Percentiles rank a stretch among this genome's conserved stretches.
These are phyloP conservation scores for Diaporthe amygdali DNA, from an alignment of 2,329 filamentous ascomycete genomes.

Conservation along the genomic window DNA sequence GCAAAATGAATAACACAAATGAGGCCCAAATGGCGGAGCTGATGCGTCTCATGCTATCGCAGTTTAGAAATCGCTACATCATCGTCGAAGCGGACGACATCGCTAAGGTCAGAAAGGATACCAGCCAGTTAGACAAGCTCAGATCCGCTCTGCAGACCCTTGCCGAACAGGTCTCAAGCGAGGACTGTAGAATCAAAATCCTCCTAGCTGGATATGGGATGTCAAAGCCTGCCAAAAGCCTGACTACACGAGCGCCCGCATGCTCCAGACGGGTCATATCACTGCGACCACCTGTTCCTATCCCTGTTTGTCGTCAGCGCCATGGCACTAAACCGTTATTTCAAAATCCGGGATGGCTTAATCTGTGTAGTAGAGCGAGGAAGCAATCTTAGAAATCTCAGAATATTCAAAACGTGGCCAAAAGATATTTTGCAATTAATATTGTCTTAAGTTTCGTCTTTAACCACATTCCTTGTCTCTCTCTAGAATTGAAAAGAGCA, in stretches of 20 bases:
- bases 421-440: no score
- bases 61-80: background rate
- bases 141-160: background rate
- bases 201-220: background rate
- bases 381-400: slow-evolving; percentile 49
- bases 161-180: background rate
- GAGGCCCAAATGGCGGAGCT: background rate
- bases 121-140: background rate
- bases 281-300: background rate
- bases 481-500: no score
- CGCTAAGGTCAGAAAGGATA: background rate
- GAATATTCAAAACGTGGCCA: no score
- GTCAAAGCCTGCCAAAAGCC: background rate
- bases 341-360: background rate
- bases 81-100: background rate
- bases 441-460: no score
- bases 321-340: background rate
- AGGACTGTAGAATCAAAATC: background rate
- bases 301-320: background rate
- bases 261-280: background rate
- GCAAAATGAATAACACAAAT: background rate
- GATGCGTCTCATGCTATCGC: background rate
- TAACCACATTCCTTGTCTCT: no score
- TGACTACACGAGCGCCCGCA: background rate
- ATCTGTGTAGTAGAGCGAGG: background rate